These are phyloP conservation scores for Nelumbo lutea DNA, from an alignment of 164 flowering plant species.

Conservation along the genomic window DNA sequence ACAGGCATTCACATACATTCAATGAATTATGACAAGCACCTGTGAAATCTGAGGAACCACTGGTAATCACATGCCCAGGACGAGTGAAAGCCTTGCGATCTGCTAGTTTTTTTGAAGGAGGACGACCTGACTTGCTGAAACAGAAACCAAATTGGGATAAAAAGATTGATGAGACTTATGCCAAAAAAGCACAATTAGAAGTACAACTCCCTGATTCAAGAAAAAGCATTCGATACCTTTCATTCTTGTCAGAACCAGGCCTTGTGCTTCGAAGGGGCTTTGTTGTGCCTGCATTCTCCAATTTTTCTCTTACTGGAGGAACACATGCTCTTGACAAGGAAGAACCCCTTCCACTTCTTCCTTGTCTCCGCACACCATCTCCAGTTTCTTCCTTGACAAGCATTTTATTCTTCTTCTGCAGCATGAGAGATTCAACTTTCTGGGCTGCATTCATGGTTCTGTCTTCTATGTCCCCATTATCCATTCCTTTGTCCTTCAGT, in stretches of 20 bases:
- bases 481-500: conserved; percentile 41
- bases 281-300: conserved; percentile 39
- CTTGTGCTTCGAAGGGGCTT: conserved; percentile 51
- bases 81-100: conserved; percentile 60
- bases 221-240: conserved; percentile 44
- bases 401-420: conserved; percentile 50
- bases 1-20: not conserved
- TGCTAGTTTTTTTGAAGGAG: conserved; percentile 58
- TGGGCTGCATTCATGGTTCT: conserved; percentile 28
- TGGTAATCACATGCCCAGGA: conserved; percentile 33
- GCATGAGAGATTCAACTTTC: conserved; percentile 32
- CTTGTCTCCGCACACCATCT: conserved; percentile 75
- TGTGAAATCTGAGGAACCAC: conserved; percentile 48
- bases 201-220: not conserved
- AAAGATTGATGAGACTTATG: not conserved
- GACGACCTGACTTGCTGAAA: conserved; percentile 77
- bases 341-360: conserved; percentile 70
- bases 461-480: conserved; percentile 36
- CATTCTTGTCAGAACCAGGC: conserved; percentile 61
- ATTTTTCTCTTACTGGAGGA: conserved; percentile 48
- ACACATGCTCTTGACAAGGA: conserved; percentile 39
- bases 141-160: conserved; percentile 5
- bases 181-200: not conserved
- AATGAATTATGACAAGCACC: conserved; percentile 30
- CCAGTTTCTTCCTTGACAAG: conserved; percentile 50